A percentile compares a stretch with the other conserved stretches of the same genome.
These are phyloP conservation scores for Marasmius sp. DNA, from an alignment of 1,284 basidiomycete species.

Conservation along the genomic window DNA sequence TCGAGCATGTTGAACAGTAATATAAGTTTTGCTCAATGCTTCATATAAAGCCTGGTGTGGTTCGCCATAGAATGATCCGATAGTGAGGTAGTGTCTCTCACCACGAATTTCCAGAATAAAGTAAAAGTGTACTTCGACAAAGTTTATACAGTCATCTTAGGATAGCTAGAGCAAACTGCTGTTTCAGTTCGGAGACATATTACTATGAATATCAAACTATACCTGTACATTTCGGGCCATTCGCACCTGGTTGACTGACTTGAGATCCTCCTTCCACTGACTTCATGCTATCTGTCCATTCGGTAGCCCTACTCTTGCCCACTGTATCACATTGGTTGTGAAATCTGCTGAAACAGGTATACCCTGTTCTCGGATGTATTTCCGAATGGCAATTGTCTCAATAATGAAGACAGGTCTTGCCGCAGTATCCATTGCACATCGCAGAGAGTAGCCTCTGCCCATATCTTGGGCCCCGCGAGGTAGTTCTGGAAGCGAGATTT, in stretches of 20 bases:
- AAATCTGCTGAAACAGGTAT: no score
- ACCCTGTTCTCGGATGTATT: no score
- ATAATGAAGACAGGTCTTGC: neutral
- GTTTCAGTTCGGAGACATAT: no score
- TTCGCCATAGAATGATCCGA: neutral
- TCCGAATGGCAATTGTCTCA: no score
- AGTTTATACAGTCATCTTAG: neutral
- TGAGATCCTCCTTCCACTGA: constrained; percentile 10
- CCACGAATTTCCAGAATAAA: no score
- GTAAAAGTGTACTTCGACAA: neutral
- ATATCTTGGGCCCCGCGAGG: constrained; percentile 4
- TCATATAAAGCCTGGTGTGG: neutral
- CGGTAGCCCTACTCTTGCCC: constrained; percentile 12
- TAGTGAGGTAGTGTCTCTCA: no score
- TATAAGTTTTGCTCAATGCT: neutral
- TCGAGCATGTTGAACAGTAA: no score
- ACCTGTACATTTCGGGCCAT: no score
- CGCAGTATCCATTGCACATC: neutral
- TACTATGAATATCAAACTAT: no score
- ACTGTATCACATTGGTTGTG: neutral
- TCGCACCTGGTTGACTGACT: neutral
- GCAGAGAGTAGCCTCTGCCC: constrained; percentile 2
- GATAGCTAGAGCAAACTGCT: no score
- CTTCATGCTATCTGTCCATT: constrained; percentile 13
- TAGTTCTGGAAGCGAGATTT: neutral